These are phyloP conservation scores for Aphanocladium album DNA, from an alignment of 2,329 filamentous ascomycete genomes.

Conservation along the genomic window DNA sequence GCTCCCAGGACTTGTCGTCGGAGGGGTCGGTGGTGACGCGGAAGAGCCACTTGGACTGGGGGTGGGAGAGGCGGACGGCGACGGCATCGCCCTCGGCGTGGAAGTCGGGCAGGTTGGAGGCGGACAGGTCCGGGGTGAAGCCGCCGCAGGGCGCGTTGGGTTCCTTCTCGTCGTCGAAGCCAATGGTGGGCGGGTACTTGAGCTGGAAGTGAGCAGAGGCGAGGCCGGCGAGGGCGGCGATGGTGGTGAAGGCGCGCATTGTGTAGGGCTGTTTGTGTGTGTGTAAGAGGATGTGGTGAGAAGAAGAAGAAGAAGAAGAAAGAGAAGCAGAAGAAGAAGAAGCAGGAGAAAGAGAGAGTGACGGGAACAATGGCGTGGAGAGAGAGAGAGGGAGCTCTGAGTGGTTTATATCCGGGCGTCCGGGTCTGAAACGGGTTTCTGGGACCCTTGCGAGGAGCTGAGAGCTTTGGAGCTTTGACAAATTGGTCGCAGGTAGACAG, in stretches of 20 bases:
- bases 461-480: no score
- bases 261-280: slow-evolving; percentile 12
- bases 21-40: slow-evolving; percentile 48
- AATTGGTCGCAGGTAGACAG: no score
- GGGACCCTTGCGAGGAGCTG: no score
- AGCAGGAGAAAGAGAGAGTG: no score
- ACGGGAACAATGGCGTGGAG: no score
- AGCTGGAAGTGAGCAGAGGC: slow-evolving; percentile 52
- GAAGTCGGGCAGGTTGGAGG: slow-evolving; percentile 47
- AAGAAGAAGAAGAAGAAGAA: background rate
- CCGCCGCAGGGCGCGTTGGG: slow-evolving; percentile 50
- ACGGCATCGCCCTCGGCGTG: slow-evolving; percentile 53
- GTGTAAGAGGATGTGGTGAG: no score
- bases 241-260: slow-evolving; percentile 35
- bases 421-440: no score
- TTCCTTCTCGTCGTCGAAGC: slow-evolving; percentile 42
- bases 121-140: slow-evolving; percentile 41
- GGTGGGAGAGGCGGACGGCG: slow-evolving; percentile 43
- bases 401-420: background rate
- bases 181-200: slow-evolving; percentile 42
- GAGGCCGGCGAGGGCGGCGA: slow-evolving; percentile 34
- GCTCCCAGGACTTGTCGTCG: slow-evolving; percentile 43
- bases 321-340: no score
- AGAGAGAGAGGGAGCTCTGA: background rate
- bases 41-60: slow-evolving; percentile 52